Percentiles rank a stretch among this genome's conserved stretches.
Evolutionary conservation across 768 basidiomycete species (phyloP).

Genomic region (Tephrocybe rancida): DNA sequence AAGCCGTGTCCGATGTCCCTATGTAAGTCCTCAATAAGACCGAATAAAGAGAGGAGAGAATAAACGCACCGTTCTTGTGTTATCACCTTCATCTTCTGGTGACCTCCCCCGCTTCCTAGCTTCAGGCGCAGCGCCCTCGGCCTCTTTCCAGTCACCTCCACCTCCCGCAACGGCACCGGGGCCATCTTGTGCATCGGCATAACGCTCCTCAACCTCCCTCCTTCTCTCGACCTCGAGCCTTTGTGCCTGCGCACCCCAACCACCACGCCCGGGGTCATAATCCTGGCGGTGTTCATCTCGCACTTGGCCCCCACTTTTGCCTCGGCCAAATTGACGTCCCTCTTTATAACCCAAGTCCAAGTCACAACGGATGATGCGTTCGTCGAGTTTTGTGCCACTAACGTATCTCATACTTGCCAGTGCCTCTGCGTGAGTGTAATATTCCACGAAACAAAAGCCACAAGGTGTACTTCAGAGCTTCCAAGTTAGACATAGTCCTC

Average conservation of each 20-base stretch:
- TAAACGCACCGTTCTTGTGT: slow-evolving; percentile 52
- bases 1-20: slow-evolving; percentile 63
- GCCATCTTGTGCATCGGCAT: slow-evolving; percentile 77
- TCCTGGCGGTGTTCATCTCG: slow-evolving; percentile 97
- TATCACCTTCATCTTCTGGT: slow-evolving; percentile 76
- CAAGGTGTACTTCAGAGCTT: slow-evolving; percentile 72
- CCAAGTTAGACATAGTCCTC: slow-evolving; percentile 12
- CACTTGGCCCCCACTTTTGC: slow-evolving; percentile 96
- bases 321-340: slow-evolving; percentile 95
- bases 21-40: slow-evolving; percentile 6
- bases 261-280: slow-evolving; percentile 95
- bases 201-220: slow-evolving; percentile 84
- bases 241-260: slow-evolving; percentile 90
- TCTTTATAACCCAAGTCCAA: slow-evolving; percentile 96
- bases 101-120: slow-evolving; percentile 70
- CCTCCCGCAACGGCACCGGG: slow-evolving; percentile 83
- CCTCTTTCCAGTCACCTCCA: slow-evolving; percentile 84
- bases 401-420: slow-evolving; percentile 91
- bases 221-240: slow-evolving; percentile 71
- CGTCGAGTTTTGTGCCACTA: slow-evolving; percentile 98
- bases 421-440: slow-evolving; percentile 93
- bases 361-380: slow-evolving; percentile 97
- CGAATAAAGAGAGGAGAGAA: background rate
- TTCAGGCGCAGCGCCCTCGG: slow-evolving; percentile 41
- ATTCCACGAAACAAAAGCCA: slow-evolving; percentile 96